These are phyloP conservation scores for Cicer cuneatum DNA, from an alignment of 306 rosid species.

Conservation along the genomic window DNA sequence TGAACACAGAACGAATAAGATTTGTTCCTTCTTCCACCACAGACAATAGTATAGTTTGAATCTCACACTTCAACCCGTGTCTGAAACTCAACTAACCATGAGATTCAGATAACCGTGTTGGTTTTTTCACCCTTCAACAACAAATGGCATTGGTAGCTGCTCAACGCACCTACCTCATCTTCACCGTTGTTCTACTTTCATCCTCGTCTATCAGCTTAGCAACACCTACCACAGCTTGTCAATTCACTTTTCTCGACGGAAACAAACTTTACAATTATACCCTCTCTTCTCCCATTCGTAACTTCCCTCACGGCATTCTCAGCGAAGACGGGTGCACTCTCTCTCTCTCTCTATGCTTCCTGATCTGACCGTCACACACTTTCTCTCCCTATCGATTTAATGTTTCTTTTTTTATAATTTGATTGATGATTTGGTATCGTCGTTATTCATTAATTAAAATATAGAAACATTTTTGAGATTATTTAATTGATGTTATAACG, in stretches of 20 bases:
- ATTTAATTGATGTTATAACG: neutral
- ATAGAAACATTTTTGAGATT: constrained; percentile 5
- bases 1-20: neutral
- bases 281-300: constrained; percentile 68
- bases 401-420: neutral
- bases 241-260: constrained; percentile 52
- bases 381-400: neutral
- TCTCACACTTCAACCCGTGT: constrained; percentile 20
- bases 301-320: constrained; percentile 83
- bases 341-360: neutral
- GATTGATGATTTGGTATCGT: neutral
- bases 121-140: constrained; percentile 17
- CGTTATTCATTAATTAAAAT: constrained; percentile 14
- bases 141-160: constrained; percentile 47
- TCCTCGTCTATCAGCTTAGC: constrained; percentile 42
- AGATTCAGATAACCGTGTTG: neutral
- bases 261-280: constrained; percentile 72
- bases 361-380: constrained; percentile 37
- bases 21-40: constrained; percentile 3
- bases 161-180: constrained; percentile 23
- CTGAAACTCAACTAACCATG: constrained; percentile 3
- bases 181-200: constrained; percentile 51
- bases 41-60: neutral
- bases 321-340: constrained; percentile 90
- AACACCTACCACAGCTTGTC: constrained; percentile 52